Conservation (phyloP, 495 filamentous ascomycete genomes). For the Pyrenula massariospora region DNA sequence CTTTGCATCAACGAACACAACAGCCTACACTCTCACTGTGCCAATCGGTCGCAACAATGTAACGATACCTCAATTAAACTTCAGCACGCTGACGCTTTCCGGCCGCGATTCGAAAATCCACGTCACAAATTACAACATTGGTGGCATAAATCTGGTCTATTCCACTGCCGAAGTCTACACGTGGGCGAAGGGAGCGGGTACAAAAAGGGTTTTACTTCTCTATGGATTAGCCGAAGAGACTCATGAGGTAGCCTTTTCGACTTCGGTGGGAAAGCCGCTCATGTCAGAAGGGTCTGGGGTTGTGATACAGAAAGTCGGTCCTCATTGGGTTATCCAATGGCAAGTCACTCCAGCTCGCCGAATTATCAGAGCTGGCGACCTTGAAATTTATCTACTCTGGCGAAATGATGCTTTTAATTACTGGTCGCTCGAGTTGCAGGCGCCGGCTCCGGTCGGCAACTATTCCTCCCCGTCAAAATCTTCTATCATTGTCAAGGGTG, state of each 20-base stretch:
- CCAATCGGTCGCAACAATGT: conserved; percentile 41
- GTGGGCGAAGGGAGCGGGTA: conserved; percentile 32
- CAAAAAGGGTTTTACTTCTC: conserved; percentile 32
- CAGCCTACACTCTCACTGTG: conserved; percentile 35
- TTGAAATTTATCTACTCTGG: conserved; percentile 38
- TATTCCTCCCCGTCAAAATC: conserved; percentile 1
- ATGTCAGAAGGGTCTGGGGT: conserved; percentile 17
- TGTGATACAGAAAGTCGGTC: conserved; percentile 23
- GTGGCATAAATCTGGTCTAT: conserved; percentile 38
- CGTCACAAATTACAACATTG: conserved; percentile 45
- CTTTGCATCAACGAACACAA: conserved; percentile 40
- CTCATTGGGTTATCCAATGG: conserved; percentile 22
- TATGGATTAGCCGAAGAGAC: conserved; percentile 42
- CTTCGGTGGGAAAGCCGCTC: conserved; percentile 24
- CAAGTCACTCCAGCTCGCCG: conserved; percentile 29
- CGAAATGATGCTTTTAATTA: conserved; percentile 38
- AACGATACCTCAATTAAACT: conserved; percentile 48
- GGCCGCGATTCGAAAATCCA: conserved; percentile 50
- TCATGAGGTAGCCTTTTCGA: conserved; percentile 39
- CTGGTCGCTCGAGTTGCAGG: conserved; percentile 33
- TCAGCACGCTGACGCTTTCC: conserved; percentile 33
- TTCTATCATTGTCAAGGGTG: conserved; percentile 42
- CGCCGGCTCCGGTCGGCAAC: neutral
- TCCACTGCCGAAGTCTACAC: conserved; percentile 50
- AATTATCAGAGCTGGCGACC: conserved; percentile 33